These are phyloP conservation scores for Hypericum perforatum DNA, from an alignment of 345 rosid species.

Conservation along the genomic window DNA sequence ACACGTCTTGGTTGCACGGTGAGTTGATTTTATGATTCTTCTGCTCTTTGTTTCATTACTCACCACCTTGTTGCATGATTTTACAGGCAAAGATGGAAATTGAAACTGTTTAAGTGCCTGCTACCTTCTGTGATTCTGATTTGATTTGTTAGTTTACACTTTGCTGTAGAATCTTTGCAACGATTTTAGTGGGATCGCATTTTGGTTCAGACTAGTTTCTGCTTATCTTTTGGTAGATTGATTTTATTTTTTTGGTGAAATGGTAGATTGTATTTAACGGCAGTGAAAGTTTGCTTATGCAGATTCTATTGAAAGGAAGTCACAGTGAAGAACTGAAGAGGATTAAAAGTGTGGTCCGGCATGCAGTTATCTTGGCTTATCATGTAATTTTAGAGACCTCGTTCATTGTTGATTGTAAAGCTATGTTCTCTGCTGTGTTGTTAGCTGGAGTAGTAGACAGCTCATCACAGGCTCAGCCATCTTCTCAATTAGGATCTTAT, in stretches of 20 bases:
- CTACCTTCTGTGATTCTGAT: too few relatives aligned
- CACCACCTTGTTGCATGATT: neutral
- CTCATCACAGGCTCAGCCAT: slow-evolving; percentile 15
- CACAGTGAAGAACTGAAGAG: slow-evolving; percentile 70
- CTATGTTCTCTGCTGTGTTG: slow-evolving; percentile 64
- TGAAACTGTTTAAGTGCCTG: too few relatives aligned
- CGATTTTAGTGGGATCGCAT: too few relatives aligned
- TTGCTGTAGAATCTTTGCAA: too few relatives aligned
- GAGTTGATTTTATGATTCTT: slow-evolving; percentile 23
- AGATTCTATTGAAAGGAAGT: slow-evolving; percentile 90
- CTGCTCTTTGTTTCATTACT: neutral
- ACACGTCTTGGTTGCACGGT: slow-evolving; percentile 83
- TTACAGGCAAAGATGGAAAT: too few relatives aligned
- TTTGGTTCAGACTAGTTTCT: too few relatives aligned
- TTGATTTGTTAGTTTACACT: too few relatives aligned
- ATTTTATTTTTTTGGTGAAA: neutral
- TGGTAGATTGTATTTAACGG: neutral
- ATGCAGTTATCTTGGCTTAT: slow-evolving; percentile 60
- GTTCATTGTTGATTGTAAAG: slow-evolving; percentile 66
- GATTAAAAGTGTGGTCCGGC: slow-evolving; percentile 68
- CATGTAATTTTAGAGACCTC: slow-evolving; percentile 89
- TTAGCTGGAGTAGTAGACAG: slow-evolving; percentile 22
- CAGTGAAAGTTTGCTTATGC: slow-evolving; percentile 16
- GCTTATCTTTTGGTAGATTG: neutral
- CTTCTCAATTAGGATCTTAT: slow-evolving; percentile 20